Evolutionary conservation across 139 green algal genomes (phyloP).

Genomic region (Volvox reticuliferus): DNA sequence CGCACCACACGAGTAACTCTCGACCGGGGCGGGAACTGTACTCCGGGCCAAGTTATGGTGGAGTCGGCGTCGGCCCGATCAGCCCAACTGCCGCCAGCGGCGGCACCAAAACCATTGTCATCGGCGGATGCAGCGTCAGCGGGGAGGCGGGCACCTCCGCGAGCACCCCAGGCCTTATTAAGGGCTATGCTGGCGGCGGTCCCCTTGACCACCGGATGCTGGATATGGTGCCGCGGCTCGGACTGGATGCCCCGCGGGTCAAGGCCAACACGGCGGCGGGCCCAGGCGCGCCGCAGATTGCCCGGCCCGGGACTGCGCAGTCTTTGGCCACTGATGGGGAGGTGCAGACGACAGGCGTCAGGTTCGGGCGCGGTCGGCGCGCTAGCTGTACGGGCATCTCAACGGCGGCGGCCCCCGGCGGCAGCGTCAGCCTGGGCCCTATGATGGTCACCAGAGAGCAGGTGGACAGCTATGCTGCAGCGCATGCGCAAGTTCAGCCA

Average conservation of each 20-base stretch:
- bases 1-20: not conserved
- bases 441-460: constrained; percentile 32
- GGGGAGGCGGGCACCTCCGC: not conserved
- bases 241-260: not conserved
- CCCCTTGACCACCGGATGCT: not conserved
- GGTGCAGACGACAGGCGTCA: not conserved
- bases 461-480: not conserved
- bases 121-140: not conserved
- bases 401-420: not conserved
- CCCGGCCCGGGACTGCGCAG: not conserved
- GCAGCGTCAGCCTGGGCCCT: not conserved
- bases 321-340: not conserved
- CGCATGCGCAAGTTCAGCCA: not conserved
- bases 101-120: too few species aligned
- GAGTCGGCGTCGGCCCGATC: not conserved
- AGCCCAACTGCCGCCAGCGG: not conserved
- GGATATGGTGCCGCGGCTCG: not conserved
- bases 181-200: not conserved
- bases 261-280: not conserved
- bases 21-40: not conserved
- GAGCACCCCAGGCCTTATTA: not conserved
- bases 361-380: not conserved
- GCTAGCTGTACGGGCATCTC: not conserved
- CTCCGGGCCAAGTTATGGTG: not conserved
- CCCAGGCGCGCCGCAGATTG: not conserved